These are phyloP conservation scores for Claviceps capensis DNA, from an alignment of 2,329 filamentous ascomycete species.

Conservation along the genomic window DNA sequence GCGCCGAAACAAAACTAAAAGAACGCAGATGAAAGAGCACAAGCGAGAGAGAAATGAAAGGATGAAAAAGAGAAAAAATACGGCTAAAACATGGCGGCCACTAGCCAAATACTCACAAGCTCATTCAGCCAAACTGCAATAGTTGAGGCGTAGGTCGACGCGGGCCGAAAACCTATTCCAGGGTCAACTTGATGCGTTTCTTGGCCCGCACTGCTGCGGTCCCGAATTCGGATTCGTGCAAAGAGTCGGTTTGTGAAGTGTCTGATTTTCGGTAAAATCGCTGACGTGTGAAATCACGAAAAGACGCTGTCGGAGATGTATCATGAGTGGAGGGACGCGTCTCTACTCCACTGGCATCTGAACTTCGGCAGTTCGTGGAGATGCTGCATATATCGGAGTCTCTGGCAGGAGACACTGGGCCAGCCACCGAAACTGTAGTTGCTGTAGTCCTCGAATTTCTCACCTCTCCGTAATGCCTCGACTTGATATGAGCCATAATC, in stretches of 20 bases:
- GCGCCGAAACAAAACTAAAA: slow-evolving; percentile 3
- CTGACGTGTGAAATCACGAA: neutral
- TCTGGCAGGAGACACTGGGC: neutral
- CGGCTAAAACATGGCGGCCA: neutral
- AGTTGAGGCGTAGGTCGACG: slow-evolving; percentile 2
- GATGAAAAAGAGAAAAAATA: neutral
- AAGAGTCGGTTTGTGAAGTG: neutral
- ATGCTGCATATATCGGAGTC: neutral
- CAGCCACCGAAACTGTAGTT: too few relatives aligned
- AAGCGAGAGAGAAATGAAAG: neutral
- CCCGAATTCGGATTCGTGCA: neutral
- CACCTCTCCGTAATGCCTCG: neutral
- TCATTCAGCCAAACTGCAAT: slow-evolving; percentile 2
- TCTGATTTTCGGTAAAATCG: neutral
- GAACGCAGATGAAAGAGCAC: neutral
- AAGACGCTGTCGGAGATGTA: neutral
- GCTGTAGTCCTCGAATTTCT: neutral
- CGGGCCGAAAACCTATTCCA: slow-evolving; percentile 10
- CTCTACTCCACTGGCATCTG: neutral
- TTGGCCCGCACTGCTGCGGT: neutral
- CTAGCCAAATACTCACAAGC: neutral
- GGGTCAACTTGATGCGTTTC: slow-evolving; percentile 5
- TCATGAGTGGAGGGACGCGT: neutral
- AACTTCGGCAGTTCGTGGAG: neutral
- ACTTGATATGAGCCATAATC: neutral